Base-by-base conservation (phyloP, 2,329 filamentous ascomycete genomes). In the Hypoxylon sp. region DNA sequence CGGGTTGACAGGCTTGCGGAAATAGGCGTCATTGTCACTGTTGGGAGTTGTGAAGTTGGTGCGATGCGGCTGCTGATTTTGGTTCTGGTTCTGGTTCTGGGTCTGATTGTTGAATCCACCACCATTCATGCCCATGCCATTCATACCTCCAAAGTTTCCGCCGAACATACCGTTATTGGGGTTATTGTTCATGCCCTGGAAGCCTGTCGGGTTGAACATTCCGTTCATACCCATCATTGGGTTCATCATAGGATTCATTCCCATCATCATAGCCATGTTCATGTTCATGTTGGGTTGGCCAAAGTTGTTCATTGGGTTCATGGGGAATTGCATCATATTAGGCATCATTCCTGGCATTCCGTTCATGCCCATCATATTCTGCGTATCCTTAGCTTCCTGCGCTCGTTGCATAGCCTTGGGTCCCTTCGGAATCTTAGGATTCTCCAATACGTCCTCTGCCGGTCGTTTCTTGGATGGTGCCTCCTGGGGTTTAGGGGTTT, bases 1-100 rank as follows among this genome's bases (percentile, higher is more conserved):
- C 2, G 92, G 93, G 68, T 99, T 99, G 56, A 97, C 90, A 0
- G 94, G 94, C 71, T 96, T 93, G 50, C 94, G 84, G 70, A 97
- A 95, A 73, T 99, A 99, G 5, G 94, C 90, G 53, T 91, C 90
- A 50, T 96, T 91, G 47, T 95, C 90, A 58, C 84, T 84, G 51
- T 81, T 86, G 2, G 80, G 79, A 51, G 76, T 75, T 1, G 71
- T 65, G 37, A 79, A 79, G 60, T 75, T 75, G 46, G 60, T 51
- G 32, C 59, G 57, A 8, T 60, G 53, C 19, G 63, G 61, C 25
- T 63, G 59, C 29, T 67, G 58, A 44, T 65, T 64, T 30, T 65
- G 64, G n/a, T n/a, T n/a, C n/a, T n/a, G n/a, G n/a, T n/a, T n/a
- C n/a, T n/a, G n/a, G n/a, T n/a, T n/a, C n/a, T n/a, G n/a, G n/a